Evolutionary conservation across 2,329 filamentous ascomycete genomes (phyloP).

Genomic region (Hypoxylon sp.): DNA sequence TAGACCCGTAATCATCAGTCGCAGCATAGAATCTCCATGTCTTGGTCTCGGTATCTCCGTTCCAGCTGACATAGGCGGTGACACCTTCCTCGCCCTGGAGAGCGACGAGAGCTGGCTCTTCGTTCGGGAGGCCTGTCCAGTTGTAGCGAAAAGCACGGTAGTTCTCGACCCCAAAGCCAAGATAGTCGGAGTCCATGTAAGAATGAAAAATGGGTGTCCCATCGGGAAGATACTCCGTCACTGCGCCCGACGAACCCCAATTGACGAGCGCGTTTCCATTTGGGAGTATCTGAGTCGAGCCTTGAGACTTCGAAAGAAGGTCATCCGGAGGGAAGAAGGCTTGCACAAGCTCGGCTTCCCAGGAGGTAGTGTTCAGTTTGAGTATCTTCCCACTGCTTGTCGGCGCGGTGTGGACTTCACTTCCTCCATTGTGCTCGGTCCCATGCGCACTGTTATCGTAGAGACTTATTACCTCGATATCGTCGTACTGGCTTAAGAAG

Average conservation of each 20-base stretch:
- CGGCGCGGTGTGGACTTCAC: slow-evolving; percentile 38
- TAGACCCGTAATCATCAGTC: slow-evolving; percentile 47
- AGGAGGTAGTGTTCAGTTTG: slow-evolving; percentile 55
- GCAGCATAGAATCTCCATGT: slow-evolving; percentile 60
- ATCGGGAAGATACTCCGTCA: slow-evolving; percentile 53
- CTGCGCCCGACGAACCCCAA: slow-evolving; percentile 59
- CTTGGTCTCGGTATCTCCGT: slow-evolving; percentile 58
- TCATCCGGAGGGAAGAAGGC: slow-evolving; percentile 59
- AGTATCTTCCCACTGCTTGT: slow-evolving; percentile 58
- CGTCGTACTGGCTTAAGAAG: slow-evolving; percentile 52
- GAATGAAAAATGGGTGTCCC: slow-evolving; percentile 50
- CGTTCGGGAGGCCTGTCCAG: slow-evolving; percentile 57
- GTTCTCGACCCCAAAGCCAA: slow-evolving; percentile 37
- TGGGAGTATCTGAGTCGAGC: slow-evolving; percentile 45
- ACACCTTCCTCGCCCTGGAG: slow-evolving; percentile 35
- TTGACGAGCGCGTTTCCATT: slow-evolving; percentile 57
- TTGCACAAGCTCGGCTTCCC: slow-evolving; percentile 56
- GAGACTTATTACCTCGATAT: slow-evolving; percentile 60
- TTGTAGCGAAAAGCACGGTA: slow-evolving; percentile 41
- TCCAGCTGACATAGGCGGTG: slow-evolving; percentile 61
- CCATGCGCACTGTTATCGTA: slow-evolving; percentile 62
- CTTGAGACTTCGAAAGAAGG: slow-evolving; percentile 59
- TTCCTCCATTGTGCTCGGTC: slow-evolving; percentile 50
- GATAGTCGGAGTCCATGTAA: slow-evolving; percentile 47
- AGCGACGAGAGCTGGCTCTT: slow-evolving; percentile 45